These are phyloP conservation scores for Aspergillaceae sp. DNA, from an alignment of 2,329 filamentous ascomycete species.

Conservation along the genomic window DNA sequence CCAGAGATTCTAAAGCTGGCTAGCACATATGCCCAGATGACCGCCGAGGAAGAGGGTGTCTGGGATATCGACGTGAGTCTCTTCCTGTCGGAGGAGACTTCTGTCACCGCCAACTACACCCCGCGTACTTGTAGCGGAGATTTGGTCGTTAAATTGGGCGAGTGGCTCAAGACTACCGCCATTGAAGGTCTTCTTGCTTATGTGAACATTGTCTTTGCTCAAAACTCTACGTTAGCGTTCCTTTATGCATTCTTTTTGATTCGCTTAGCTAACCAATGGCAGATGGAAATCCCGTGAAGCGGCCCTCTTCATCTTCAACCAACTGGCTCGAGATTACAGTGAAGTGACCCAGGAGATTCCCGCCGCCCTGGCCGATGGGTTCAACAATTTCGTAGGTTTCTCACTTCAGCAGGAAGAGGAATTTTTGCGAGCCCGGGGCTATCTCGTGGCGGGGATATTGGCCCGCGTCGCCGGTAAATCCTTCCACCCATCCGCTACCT, in stretches of 20 bases:
- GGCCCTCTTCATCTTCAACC: conserved; percentile 74
- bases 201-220: conserved; percentile 63
- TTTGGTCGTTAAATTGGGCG: conserved; percentile 81
- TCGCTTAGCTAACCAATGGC: conserved; percentile 11
- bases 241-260: conserved; percentile 1
- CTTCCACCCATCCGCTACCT: conserved; percentile 35
- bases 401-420: conserved; percentile 62
- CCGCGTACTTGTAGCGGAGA: conserved; percentile 88
- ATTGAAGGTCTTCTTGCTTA: conserved; percentile 71
- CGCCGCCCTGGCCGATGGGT: conserved; percentile 59
- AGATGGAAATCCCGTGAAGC: conserved; percentile 67
- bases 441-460: conserved; percentile 73
- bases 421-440: conserved; percentile 77
- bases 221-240: conserved; percentile 27
- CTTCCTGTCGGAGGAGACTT: conserved; percentile 89
- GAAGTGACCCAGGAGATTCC: conserved; percentile 67
- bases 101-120: conserved; percentile 92
- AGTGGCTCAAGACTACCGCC: conserved; percentile 71
- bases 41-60: conserved; percentile 81
- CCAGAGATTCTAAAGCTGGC: conserved; percentile 79
- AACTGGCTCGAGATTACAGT: conserved; percentile 72
- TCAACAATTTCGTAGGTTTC: conserved; percentile 71
- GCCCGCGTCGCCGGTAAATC: conserved; percentile 57
- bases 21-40: conserved; percentile 79
- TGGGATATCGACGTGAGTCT: conserved; percentile 97